These are phyloP conservation scores for Eutypella sp. DNA, from an alignment of 2,329 filamentous ascomycete genomes.

Conservation along the genomic window DNA sequence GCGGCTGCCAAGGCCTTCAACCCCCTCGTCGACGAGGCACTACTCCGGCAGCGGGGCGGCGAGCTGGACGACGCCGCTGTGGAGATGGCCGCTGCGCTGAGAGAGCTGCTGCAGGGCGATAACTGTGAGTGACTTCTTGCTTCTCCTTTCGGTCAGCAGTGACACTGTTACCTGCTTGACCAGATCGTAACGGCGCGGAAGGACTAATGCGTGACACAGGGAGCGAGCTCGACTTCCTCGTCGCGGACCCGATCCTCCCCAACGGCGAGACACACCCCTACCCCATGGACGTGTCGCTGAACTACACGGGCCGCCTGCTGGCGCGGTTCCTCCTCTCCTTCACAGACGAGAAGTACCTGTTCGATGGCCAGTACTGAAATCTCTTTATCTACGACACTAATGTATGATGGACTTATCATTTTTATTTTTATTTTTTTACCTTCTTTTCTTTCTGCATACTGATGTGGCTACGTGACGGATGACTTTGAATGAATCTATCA, in stretches of 20 bases:
- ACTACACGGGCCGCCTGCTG: conserved; percentile 50
- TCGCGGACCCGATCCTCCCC: conserved; percentile 42
- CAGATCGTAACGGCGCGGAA: too few species aligned
- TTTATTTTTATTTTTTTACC: too few species aligned
- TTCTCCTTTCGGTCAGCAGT: too few species aligned
- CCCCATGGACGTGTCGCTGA: conserved; percentile 41
- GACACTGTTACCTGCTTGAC: too few species aligned
- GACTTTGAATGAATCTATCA: too few species aligned
- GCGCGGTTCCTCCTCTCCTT: conserved; percentile 53
- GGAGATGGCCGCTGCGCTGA: conserved; percentile 42
- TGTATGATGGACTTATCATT: too few species aligned
- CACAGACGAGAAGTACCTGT: conserved; percentile 43
- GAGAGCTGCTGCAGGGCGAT: conserved; percentile 38
- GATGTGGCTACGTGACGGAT: too few species aligned
- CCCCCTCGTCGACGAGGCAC: conserved; percentile 43
- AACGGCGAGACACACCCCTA: conserved; percentile 40
- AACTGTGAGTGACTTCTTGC: conserved; percentile 34
- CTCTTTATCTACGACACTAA: too few species aligned
- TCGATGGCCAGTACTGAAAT: conserved; percentile 32
- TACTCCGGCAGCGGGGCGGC: conserved; percentile 29
- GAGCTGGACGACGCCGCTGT: conserved; percentile 42
- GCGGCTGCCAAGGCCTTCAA: conserved; percentile 48
- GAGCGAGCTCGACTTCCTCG: conserved; percentile 39
- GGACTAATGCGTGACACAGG: conserved; percentile 22
- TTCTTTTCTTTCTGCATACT: too few species aligned